Base-by-base conservation (phyloP, 768 basidiomycete genomes). In the Russula lepida region DNA sequence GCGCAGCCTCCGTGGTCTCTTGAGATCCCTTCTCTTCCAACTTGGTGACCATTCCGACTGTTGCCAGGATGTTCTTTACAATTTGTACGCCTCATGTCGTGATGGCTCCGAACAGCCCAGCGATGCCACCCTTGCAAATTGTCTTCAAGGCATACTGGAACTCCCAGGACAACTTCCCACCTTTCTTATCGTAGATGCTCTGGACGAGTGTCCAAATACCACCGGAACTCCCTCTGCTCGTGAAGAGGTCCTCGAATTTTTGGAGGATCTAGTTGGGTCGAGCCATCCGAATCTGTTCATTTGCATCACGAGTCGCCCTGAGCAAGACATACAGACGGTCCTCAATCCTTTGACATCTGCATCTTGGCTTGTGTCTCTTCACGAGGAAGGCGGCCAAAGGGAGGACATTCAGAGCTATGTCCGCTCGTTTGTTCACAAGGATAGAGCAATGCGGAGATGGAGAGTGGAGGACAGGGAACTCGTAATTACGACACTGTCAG, bases 391-490 rank as follows among this genome's bases (percentile, higher is more conserved):
- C 37, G 37, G 17, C 0, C 37, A 39, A 17, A 39, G 37, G 17
- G 48, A 41, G 17, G 57, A 41, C 9, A 43, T 58, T 35, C 43
- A 50, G 41, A 54, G 23, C 43, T 59, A 28, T 44, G n/a, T 59
- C 8, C 4, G 7, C 7, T 35, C 32, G 5, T 54, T 39, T n/a
- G 52, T 59, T 54, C 6, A 8, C 25, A 21, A 19, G 9, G 44
- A 59, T 28, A 30, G 43, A n/a, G 32, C 21, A 6, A 54, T 59
- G 58, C 32, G 44, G n/a, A 44, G 25, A 51, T 54, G 52, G 58
- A 28, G 52, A 35, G 46, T 9, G 28, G 46, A 53, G 15, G 59
- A 53, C 35, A 35, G 4, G 13, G 13, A 35, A 4, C 13, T 13
- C 35, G 35, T 35, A 6, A 17, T 39, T 39, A 15, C 19, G 1